Evolutionary conservation across 163 green algal species (phyloP), one percentile per base, ranked within the genome.

Genomic region (Coccomyxa subellipsoidea): DNA sequence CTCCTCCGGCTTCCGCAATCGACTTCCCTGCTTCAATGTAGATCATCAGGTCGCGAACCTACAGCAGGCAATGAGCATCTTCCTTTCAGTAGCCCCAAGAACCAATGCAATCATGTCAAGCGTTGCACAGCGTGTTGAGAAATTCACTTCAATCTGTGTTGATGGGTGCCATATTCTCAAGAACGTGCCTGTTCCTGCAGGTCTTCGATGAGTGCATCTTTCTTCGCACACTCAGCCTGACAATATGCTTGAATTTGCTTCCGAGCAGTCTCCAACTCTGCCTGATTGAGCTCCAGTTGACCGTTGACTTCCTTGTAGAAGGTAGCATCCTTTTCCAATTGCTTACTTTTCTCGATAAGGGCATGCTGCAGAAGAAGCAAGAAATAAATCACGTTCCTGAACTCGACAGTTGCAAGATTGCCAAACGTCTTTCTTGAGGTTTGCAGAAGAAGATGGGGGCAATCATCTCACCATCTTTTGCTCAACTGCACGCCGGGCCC

Each of bases 401-500:
- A 34, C 66, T 73, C 4, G 21, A n/a, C n/a, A n/a, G n/a, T n/a
- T 77, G 8, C 70, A 39, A 77, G 2, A 59, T 59, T 27, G 3
- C 3, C 1, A 59, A 27, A 7, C 21, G 23, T 7, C 70, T 72
- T 36, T 18, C 8, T 34, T 73, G 21, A 73, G 6, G 66, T 12
- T 3, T 23, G 5, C 8, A 77, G n/a, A n/a, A n/a, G n/a, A n/a
- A n/a, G n/a, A n/a, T n/a, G n/a, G n/a, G n/a, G n/a, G n/a, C n/a
- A n/a, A 77, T 31, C 21, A 47, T 36, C 76, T 7, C 38, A 80
- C 76, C 76, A 81, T 66, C 54, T 76, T 66, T 23, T 80, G 40
- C 70, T 81, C 82, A 53, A 31, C 38, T 29, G 69, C 70, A 34
- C 54, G 54, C 25, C 35, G 37, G 9, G 38, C 37, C 40, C 35